Evolutionary conservation across 768 basidiomycete species (phyloP), one percentile per base, ranked within the genome.

Genomic region (Russula abietina): DNA sequence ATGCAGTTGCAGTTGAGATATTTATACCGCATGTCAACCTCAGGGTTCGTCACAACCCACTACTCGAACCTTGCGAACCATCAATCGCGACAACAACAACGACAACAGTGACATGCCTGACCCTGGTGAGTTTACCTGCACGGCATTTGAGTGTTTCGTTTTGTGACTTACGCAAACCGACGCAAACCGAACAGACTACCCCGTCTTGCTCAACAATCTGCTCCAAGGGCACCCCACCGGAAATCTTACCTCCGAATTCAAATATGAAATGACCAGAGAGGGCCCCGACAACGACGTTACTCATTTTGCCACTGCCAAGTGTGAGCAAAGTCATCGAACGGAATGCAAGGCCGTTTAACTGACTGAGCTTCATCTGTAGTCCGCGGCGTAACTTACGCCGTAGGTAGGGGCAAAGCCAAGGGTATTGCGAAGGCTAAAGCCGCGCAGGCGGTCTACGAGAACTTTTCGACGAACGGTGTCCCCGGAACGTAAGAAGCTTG

Each of bases 21-120:
- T 63, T 41, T 63, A 63, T 52, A 41, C 43, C 26, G 57, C 5
- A 32, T 41, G 16, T 36, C 26, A 36, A n/a, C 30, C 3, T 53
- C 41, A 26, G 11, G 26, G 33, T 19, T 16, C 19, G 19, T 39
- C 7, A 11, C 52, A 60, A 41, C 43, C 17, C 32, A 54, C 33
- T n/a, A 14, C 26, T 2, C 24, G 9, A 24, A 26, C 17, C 16
- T 28, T 28, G 4, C 16, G 28, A 43, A 17, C n/a, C 10, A 60
- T 30, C 4, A 28, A 61, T 28, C 17, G 2, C 16, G 22, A 49
- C 5, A 61, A 5, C 17, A 19, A 24, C 22, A 19, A 28, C 22
- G 17, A 39, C 36, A 10, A 22, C 24, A 19, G 14, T 2, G 48
- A 28, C n/a, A 5, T 46, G 45, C 0, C 22, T 56, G 56, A 33